phyloP scores from a whole-genome alignment of 129 eudicot species.

The Rutidosis leptorrhynchoides region DNA sequence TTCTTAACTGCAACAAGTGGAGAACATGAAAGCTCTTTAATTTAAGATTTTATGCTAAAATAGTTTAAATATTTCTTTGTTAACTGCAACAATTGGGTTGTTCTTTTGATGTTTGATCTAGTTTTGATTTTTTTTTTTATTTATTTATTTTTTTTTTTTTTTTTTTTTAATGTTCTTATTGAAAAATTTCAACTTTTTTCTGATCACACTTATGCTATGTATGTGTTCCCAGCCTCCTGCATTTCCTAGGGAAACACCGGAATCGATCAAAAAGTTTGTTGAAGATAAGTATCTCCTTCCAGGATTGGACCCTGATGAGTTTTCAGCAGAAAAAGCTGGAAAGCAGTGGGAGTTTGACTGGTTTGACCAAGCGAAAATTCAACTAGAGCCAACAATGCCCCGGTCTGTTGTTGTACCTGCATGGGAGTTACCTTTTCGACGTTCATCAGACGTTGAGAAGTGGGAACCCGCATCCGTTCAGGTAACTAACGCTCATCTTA shows the following conservation, averaged over 20 bases:
- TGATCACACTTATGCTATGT: neutral
- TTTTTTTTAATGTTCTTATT: neutral
- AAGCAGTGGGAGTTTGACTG: constrained; percentile 97
- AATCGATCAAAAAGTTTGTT: constrained; percentile 63
- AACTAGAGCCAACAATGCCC: constrained; percentile 74
- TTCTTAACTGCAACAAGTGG: neutral
- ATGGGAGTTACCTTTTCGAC: constrained; percentile 97
- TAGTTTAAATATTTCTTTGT: neutral
- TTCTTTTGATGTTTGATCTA: neutral
- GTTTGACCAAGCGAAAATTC: constrained; percentile 74
- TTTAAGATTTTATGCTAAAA: neutral
- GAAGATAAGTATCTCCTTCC: constrained; percentile 75
- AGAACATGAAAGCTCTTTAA: neutral
- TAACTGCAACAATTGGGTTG: neutral
- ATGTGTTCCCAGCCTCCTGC: constrained; percentile 86
- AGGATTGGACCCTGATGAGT: constrained; percentile 74
- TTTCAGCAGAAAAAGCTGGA: constrained; percentile 77
- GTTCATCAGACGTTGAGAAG: constrained; percentile 27
- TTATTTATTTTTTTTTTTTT: too few species aligned
- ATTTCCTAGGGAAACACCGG: constrained; percentile 74
- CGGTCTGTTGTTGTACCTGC: constrained; percentile 75
- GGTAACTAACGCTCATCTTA: constrained; percentile 40
- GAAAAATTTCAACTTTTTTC: neutral
- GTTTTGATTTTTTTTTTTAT: neutral
- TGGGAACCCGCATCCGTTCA: constrained; percentile 89